Evolutionary conservation across 2,329 filamentous ascomycete genomes (phyloP), one percentile per base, ranked within the genome.

Genomic region (Cytospora leucostoma): DNA sequence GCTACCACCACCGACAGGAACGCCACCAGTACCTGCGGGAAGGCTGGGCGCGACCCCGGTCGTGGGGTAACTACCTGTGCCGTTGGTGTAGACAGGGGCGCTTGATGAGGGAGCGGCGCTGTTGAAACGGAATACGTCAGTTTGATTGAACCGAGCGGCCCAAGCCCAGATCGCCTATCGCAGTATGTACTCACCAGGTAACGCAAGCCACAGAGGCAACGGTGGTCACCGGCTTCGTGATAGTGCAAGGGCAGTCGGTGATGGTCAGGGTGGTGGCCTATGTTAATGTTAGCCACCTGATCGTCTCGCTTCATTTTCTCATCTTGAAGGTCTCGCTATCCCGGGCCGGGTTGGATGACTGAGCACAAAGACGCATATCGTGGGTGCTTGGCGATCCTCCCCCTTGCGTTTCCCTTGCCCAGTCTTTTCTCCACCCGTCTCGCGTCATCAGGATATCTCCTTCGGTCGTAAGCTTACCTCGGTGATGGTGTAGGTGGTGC

Each of bases 161-260:
- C 33, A 47, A 44, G 59, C 50, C 27, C 27, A 58, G 11, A 0
- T 55, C 5, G 3, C 49, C 3, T 12, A 3, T 12, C 12, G 27
- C 40, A 6, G 32, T 11, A 10, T 38, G 7, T 47, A 70, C 78
- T 72, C 79, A 84, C 81, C 82, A 85, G 77, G 77, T 78, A 74
- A 78, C 71, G 83, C 83, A 86, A 75, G 77, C 70, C 53, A 85
- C 82, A 53, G 77, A 75, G 67, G 80, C 79, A 74, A 79, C 78
- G 75, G 78, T 81, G 73, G 77, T 76, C 70, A 87, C 78, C 61
- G 85, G 83, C 79, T 82, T 83, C 79, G 80, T 82, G 77, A 86
- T 73, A 73, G 85, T 91, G 87, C 87, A 90, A 70, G 87, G 84
- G 83, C 88, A 89, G 82, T 88, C 80, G 71, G 85, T 85, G 82